Base-by-base conservation (phyloP, 83 land plant species). In the Isoetes engelmannii region DNA sequence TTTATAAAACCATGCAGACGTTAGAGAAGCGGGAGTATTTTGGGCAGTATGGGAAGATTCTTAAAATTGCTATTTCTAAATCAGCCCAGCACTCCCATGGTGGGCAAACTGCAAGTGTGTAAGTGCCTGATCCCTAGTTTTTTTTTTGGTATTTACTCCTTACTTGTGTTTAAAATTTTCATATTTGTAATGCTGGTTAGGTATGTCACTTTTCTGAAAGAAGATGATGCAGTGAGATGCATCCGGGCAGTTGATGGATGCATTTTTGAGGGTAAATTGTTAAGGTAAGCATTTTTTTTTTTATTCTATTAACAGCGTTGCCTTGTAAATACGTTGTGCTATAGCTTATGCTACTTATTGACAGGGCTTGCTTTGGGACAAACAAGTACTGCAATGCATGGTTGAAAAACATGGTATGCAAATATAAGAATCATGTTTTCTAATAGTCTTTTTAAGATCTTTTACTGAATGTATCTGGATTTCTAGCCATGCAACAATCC, bases 281-380 rank as follows among this genome's bases (percentile, higher is more conserved):
- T 90, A 69, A 85, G 82, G 96, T 88, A 56, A 13, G 71, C 64
- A 12, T 41, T 5, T 18, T 7, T 15, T 13, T 58, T 8, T 4
- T 46, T 19, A 3, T 9, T 4, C 6, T 10, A 7, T 41, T 42
- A 9, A 17, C 15, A 0, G n/a, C 4, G 60, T 70, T 15, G 5
- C 37, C 37, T 2, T 28, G 37, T 28, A 2, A 28, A 7, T 4
- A 15, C 7, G 7, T n/a, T 57, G 63, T 41, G 19, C 62, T 72
- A 53, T 12, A 64, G 72, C 17, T 1, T 47, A 42, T 5, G 7
- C 7, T 44, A 18, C 55, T 44, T 6, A 37, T 57, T 79, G n/a
- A 41, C 81, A 90, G 96, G 77, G 96, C 96, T 48, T 85, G 92
- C 76, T 90, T 85, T 87, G 96, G 96, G 18, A 90, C 96, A 4